These are phyloP conservation scores for Chrysosporium keratinophilum DNA, from an alignment of 2,329 filamentous ascomycete species.

Conservation along the genomic window DNA sequence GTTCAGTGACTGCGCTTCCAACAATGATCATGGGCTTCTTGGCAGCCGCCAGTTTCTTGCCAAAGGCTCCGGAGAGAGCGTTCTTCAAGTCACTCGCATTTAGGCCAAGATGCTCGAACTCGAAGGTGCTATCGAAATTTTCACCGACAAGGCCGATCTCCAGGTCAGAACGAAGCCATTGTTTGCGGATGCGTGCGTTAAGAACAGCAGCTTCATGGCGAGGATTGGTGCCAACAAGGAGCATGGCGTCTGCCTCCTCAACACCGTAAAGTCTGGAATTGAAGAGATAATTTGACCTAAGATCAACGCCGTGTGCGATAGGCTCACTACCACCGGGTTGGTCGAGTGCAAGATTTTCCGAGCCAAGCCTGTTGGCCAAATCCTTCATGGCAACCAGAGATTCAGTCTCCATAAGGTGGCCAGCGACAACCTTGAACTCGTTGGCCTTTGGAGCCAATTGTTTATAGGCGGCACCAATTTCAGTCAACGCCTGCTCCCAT, in stretches of 20 bases:
- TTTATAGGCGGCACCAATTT: conserved; percentile 72
- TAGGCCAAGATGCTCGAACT: conserved; percentile 79
- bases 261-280: conserved; percentile 92
- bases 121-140: conserved; percentile 86
- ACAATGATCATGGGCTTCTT: conserved; percentile 96
- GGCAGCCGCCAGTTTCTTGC: conserved; percentile 78
- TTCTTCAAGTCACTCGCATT: conserved; percentile 73
- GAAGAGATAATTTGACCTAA: conserved; percentile 91
- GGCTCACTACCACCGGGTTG: conserved; percentile 74
- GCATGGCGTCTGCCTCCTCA: conserved; percentile 83
- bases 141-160: conserved; percentile 88
- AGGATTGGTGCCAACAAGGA: conserved; percentile 90
- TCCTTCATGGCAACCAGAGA: conserved; percentile 95
- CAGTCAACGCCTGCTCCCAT: conserved; percentile 89
- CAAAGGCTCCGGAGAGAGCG: conserved; percentile 74
- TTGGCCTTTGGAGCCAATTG: conserved; percentile 73
- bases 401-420: conserved; percentile 83
- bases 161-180: conserved; percentile 91
- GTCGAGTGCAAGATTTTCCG: conserved; percentile 89
- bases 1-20: conserved; percentile 83
- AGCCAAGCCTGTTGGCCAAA: conserved; percentile 88
- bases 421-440: conserved; percentile 91
- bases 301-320: conserved; percentile 81
- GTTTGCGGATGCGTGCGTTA: conserved; percentile 94
- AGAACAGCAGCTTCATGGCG: conserved; percentile 89